These are phyloP conservation scores for Phytophthora brassicae DNA, from an alignment of 352 stramenopile genomes.

Conservation along the genomic window DNA sequence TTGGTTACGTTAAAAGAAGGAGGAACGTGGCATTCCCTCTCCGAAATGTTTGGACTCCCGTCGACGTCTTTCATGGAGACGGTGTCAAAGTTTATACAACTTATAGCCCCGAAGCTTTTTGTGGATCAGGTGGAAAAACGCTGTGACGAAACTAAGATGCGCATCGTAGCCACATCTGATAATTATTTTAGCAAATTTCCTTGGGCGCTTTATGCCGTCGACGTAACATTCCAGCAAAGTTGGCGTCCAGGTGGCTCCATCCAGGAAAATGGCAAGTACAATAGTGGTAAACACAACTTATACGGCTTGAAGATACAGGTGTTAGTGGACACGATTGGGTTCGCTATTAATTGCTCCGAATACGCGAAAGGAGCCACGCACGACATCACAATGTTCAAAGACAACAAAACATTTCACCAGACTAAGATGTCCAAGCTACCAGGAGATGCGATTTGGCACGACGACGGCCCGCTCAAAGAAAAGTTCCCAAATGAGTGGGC, in stretches of 20 bases:
- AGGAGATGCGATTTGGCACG: not conserved
- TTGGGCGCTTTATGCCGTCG: constrained; percentile 1
- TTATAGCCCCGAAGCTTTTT: constrained; percentile 2
- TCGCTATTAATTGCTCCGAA: constrained; percentile 4
- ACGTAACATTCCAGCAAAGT: constrained; percentile 16
- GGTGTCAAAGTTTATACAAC: constrained; percentile 3
- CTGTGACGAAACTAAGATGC: not conserved
- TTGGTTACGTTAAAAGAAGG: too few species aligned
- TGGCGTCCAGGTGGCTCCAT: constrained; percentile 2
- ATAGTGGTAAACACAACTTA: constrained; percentile 6
- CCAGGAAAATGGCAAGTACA: constrained; percentile 2
- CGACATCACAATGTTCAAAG: constrained; percentile 12
- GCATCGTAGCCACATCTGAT: not conserved
- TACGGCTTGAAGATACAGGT: constrained; percentile 8
- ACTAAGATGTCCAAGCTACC: not conserved
- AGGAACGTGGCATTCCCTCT: not conserved
- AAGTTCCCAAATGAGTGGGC: constrained; percentile 1
- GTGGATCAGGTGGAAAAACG: not conserved
- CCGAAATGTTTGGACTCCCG: not conserved
- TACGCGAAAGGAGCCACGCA: constrained; percentile 4
- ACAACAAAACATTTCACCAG: constrained; percentile 2
- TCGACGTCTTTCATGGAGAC: not conserved
- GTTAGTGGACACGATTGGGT: not conserved
- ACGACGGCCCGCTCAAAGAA: not conserved
- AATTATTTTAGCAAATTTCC: not conserved